These are phyloP conservation scores for Lipomyces starkeyi DNA, from an alignment of 805 yeast genomes.

Conservation along the genomic window DNA sequence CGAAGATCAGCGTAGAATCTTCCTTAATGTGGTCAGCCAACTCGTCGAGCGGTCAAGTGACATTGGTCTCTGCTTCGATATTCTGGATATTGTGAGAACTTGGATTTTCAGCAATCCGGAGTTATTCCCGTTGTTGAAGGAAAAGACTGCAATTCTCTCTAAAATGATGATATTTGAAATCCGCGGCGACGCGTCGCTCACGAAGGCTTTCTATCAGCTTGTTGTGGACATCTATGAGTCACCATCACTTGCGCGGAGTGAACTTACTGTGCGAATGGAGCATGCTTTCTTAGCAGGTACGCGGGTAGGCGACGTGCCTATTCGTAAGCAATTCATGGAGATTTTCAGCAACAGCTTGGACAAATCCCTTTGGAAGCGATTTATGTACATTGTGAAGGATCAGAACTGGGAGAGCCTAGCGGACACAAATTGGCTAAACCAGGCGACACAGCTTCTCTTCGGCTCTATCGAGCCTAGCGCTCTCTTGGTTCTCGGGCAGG, in stretches of 20 bases:
- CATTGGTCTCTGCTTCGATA: constrained; percentile 70
- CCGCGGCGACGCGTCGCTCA: constrained; percentile 78
- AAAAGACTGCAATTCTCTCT: constrained; percentile 89
- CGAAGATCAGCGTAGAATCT: constrained; percentile 92
- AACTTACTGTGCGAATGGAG: constrained; percentile 91
- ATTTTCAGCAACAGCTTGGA: constrained; percentile 82
- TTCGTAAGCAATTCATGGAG: constrained; percentile 77
- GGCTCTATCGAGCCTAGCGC: constrained; percentile 70
- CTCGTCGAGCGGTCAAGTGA: constrained; percentile 88
- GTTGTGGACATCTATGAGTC: constrained; percentile 88
- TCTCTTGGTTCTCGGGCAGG: constrained; percentile 53
- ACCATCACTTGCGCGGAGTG: constrained; percentile 76
- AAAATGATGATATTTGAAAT: constrained; percentile 94
- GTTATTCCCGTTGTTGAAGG: constrained; percentile 91
- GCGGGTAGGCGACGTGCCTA: constrained; percentile 72
- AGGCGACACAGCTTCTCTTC: constrained; percentile 83
- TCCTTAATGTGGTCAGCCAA: constrained; percentile 83
- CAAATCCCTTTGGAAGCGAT: constrained; percentile 73
- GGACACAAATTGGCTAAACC: constrained; percentile 93
- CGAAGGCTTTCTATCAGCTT: constrained; percentile 81
- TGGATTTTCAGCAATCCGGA: constrained; percentile 90
- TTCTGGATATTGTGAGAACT: constrained; percentile 75
- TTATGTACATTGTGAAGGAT: constrained; percentile 86
- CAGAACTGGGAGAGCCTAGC: constrained; percentile 97
- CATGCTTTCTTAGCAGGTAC: constrained; percentile 97